phyloP scores from a whole-genome alignment of 2,329 filamentous ascomycete genomes.

The Aspergillus bombycis region DNA sequence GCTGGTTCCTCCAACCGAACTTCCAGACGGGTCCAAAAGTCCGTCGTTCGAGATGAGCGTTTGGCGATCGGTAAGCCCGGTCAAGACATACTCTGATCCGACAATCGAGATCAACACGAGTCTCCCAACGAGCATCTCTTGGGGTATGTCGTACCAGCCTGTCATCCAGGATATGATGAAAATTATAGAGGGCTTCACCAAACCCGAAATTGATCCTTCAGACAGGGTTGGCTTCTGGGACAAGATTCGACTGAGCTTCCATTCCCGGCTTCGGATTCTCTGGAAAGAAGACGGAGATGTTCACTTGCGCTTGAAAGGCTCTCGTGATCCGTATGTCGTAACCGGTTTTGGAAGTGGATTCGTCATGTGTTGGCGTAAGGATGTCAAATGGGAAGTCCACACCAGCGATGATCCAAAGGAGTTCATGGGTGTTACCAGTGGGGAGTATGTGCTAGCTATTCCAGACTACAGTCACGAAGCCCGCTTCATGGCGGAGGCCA shows the following conservation, averaged over 20 bases:
- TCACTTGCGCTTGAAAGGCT: conserved; percentile 84
- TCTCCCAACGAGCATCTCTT: conserved; percentile 89
- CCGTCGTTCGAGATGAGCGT: conserved; percentile 82
- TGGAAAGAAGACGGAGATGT: conserved; percentile 98
- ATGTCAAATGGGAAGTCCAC: conserved; percentile 85
- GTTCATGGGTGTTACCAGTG: conserved; percentile 95
- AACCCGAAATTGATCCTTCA: conserved; percentile 89
- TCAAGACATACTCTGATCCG: conserved; percentile 96
- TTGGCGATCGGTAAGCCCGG: conserved; percentile 85
- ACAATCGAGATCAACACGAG: conserved; percentile 90
- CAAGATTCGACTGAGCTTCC: conserved; percentile 92
- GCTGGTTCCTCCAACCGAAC: conserved; percentile 72
- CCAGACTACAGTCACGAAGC: conserved; percentile 92
- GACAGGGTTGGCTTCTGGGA: conserved; percentile 98
- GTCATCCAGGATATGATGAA: conserved; percentile 99
- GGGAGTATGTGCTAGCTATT: conserved; percentile 90
- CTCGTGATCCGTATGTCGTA: conserved; percentile 89
- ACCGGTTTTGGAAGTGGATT: conserved; percentile 93
- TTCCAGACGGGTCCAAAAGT: conserved; percentile 57
- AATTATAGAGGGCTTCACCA: conserved; percentile 95
- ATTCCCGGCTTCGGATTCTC: conserved; percentile 82
- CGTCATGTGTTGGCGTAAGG: conserved; percentile 97
- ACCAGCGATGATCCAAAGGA: conserved; percentile 83
- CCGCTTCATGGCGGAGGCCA: conserved; percentile 59
- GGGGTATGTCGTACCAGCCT: conserved; percentile 96